These are phyloP conservation scores for Hibiscus trionum DNA, from an alignment of 345 rosid genomes.

Conservation along the genomic window DNA sequence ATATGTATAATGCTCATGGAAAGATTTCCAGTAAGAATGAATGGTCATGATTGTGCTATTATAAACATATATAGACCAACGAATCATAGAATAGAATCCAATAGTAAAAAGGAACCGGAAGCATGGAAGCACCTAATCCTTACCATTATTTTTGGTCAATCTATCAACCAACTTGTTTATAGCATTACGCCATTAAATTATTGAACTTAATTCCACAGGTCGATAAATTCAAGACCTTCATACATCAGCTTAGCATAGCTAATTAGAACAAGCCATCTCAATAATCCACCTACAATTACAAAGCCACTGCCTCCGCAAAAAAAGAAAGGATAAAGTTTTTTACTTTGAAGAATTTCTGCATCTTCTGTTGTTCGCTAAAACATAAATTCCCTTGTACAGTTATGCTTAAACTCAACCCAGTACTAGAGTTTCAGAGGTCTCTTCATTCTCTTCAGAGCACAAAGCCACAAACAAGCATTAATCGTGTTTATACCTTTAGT, in stretches of 20 bases:
- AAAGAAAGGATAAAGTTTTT: not conserved
- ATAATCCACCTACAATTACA: not conserved
- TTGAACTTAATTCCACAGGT: not conserved
- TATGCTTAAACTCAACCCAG: not conserved
- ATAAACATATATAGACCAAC: not conserved
- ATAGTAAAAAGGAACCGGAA: not conserved
- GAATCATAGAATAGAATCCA: not conserved
- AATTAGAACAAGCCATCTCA: not conserved
- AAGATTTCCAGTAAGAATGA: not conserved
- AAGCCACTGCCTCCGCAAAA: not conserved
- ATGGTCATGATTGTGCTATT: not conserved
- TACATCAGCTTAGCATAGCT: not conserved
- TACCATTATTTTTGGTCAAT: not conserved
- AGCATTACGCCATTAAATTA: not conserved
- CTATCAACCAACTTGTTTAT: not conserved
- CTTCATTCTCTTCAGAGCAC: not conserved
- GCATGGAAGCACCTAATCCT: not conserved
- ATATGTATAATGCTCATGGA: not conserved
- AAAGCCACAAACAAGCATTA: not conserved
- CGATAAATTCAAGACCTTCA: not conserved
- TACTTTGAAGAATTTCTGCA: not conserved
- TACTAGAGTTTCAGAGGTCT: not conserved
- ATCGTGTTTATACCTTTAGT: not conserved
- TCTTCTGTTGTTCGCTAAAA: not conserved
- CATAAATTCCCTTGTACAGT: not conserved